Evolutionary conservation across 164 flowering plant species (phyloP), one percentile per base, ranked within the genome.

Genomic region (Vitis riparia): DNA sequence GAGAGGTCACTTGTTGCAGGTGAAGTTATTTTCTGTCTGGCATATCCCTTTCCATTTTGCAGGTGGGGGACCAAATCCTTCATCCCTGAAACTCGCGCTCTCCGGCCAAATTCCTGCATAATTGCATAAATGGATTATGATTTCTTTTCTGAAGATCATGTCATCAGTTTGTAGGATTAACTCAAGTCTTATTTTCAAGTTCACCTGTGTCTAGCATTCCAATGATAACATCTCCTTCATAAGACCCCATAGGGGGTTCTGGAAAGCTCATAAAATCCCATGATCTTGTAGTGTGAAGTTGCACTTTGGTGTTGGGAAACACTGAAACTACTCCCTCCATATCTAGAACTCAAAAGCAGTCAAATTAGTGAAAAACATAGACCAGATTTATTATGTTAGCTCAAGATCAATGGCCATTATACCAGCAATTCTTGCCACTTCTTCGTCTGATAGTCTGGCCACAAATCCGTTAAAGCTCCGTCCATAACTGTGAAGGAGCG

Each of bases 231-330:
- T 82, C 77, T 64, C 84, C 81, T 76, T 74, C 76, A 4, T 37
- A 55, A 37, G 56, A 17, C 11, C 65, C 69, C 49, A 59, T 27
- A 55, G 19, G 30, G 59, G 19, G 53, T 29, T 37, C 55, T 30
- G 71, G 73, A 85, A 87, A 23, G 2, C 27, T 23, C 27, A 23
- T 23, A 23, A 23, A 23, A 32, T 83, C 84, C 88, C 87, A 83
- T 56, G 90, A 84, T 65, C 87, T 79, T 67, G 90, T 82, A 2
- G 86, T 84, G 58, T 84, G 90, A 68, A 81, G 80, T 57, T 78
- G 15, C 10, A 78, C 48, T 14, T 55, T 73, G 14, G 16, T 74
- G 70, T 78, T 83, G 3, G 85, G 85, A 57, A 82, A n/a, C 44
- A 84, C 84, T 32, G 82, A 79, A 23, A 86, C 74, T 44, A 86